These are phyloP conservation scores for Cercospora sesami DNA, from an alignment of 2,329 filamentous ascomycete species.

Conservation along the genomic window DNA sequence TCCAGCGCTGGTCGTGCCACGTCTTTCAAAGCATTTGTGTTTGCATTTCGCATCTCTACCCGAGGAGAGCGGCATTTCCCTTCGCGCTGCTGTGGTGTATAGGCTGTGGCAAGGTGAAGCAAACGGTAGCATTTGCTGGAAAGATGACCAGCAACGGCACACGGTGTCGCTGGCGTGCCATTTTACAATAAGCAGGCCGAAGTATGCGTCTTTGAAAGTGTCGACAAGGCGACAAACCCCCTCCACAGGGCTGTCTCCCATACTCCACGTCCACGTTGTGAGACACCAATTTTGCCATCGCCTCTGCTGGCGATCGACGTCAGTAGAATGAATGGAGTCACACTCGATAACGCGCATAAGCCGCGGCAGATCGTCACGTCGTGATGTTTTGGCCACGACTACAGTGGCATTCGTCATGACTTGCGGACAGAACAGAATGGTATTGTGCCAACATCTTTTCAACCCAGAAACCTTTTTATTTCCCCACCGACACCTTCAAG, in stretches of 20 bases:
- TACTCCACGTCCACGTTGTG: not conserved
- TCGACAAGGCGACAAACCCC: not conserved
- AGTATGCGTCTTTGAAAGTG: not conserved
- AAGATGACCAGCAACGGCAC: not conserved
- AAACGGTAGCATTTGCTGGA: not conserved
- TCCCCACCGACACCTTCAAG: conserved; percentile 87
- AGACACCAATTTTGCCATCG: not conserved
- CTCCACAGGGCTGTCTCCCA: not conserved
- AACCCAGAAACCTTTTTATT: conserved; percentile 75
- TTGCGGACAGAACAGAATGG: not conserved
- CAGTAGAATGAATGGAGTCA: not conserved
- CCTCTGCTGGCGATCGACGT: not conserved
- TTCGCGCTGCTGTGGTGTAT: not conserved
- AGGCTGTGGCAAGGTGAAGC: not conserved
- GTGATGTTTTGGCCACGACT: not conserved
- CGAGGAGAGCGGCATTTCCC: not conserved
- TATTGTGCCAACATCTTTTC: conserved; percentile 20
- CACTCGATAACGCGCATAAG: not conserved
- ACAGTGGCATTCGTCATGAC: not conserved
- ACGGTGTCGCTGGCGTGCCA: not conserved
- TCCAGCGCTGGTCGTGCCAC: not conserved
- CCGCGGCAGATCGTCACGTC: not conserved
- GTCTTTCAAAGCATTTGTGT: not conserved
- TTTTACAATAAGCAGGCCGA: not conserved
- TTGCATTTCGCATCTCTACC: not conserved